Percentiles rank a stretch among this genome's conserved stretches.
These are phyloP conservation scores for Arachis stenosperma DNA, from an alignment of 306 rosid species.

Conservation along the genomic window DNA sequence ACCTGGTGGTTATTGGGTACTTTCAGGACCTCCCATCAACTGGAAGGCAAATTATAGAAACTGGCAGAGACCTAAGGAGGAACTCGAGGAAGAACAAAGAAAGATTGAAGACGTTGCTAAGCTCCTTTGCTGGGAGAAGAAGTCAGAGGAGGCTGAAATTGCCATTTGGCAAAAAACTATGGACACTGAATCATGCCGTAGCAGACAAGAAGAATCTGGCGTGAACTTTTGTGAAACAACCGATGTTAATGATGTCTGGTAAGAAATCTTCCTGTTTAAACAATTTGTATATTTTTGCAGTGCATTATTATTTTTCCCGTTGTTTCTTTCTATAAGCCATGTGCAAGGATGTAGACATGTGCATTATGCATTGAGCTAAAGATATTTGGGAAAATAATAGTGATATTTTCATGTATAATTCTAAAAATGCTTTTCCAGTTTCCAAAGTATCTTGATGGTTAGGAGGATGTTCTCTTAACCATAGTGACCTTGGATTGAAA, in stretches of 20 bases:
- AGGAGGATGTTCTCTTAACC: no score
- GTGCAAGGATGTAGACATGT: neutral
- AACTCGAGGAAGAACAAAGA: constrained; percentile 80
- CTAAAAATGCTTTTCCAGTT: no score
- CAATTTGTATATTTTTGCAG: constrained; percentile 8
- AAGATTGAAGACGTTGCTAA: constrained; percentile 82
- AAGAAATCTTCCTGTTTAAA: constrained; percentile 29
- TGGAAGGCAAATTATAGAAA: constrained; percentile 79
- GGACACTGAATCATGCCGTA: constrained; percentile 68
- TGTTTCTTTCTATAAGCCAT: constrained; percentile 23
- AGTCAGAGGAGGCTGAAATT: constrained; percentile 77
- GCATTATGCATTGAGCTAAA: neutral
- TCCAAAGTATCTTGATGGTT: no score
- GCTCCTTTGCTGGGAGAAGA: constrained; percentile 98
- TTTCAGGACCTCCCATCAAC: constrained; percentile 95
- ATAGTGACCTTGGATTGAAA: neutral
- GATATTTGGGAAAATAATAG: neutral
- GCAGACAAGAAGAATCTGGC: constrained; percentile 63
- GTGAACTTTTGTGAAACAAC: constrained; percentile 62
- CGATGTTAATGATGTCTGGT: constrained; percentile 80
- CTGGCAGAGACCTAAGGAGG: constrained; percentile 92
- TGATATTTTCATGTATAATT: no score
- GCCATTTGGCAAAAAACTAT: constrained; percentile 88
- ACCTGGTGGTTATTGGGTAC: constrained; percentile 99
- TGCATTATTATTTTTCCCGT: constrained; percentile 17